Base-by-base conservation (phyloP, 1,284 basidiomycete species). In the Phellopilus nigrolimitatus region DNA sequence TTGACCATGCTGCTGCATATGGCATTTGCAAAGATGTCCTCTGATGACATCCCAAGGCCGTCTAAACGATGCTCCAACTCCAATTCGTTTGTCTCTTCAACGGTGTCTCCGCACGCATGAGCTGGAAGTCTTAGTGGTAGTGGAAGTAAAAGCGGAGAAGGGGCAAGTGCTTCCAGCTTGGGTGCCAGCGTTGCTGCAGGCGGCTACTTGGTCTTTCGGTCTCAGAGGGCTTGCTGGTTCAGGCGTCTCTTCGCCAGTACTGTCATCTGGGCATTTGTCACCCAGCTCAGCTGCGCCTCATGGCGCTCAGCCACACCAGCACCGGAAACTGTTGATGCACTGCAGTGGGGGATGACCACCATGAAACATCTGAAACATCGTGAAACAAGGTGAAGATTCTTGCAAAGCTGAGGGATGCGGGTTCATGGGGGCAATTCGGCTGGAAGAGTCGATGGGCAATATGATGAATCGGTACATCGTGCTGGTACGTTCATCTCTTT, bases 121-220 rank as follows among this genome's bases (percentile, higher is more conserved):
- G 19, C 24, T 12, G 43, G 44, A n/a, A n/a, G n/a, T n/a, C n/a
- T n/a, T 6, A 30, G 38, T 21, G 49, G 54, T 17, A 42, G 37
- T 21, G 30, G 44, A 24, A 48, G 43, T 22, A 49, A 45, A 2
- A 52, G 54, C 24, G 54, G 54, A 27, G 49, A 51, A 19, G 43
- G 48, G 15, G 44, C 43, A 34, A 55, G 53, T 25, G 36, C 43
- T n/a, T 48, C 45, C 10, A 44, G 40, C 24, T 37, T 28, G 2
- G 41, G 42, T 39, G 36, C n/a, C 13, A 42, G 44, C 25, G 42
- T 40, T 4, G 42, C 24, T 30, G 39, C 21, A 4, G 47, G 47
- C 12, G 50, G 49, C 6, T 55, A 47, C 27, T 31, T 55, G 49
- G 17, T 55, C 54, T 3, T 13, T 48, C 31, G 54, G 49, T 10